Evolutionary conservation across 495 filamentous ascomycete species (phyloP), one percentile per base, ranked within the genome.

Genomic region (Cercophora sp.): DNA sequence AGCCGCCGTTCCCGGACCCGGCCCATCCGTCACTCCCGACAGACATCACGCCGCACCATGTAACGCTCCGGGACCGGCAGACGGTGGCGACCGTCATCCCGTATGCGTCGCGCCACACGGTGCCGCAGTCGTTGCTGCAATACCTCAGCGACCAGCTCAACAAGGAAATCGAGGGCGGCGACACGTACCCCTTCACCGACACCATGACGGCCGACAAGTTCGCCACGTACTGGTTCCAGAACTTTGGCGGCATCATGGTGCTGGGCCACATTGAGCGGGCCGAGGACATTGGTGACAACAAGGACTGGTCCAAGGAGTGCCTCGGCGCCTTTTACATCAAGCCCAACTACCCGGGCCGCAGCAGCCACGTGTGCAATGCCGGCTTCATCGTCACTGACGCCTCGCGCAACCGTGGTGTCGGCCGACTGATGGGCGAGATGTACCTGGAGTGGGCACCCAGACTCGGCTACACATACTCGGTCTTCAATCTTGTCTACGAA

Each of bases 401-500:
- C 15, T 82, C 90, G 43, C 85, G 94, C 57, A 94, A 94, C 67
- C 83, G 85, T 49, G 93, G 93, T 59, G 92, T 93, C 8, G 93
- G 93, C 48, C 83, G 88, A 20, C 70, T 95, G 57, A 92, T 98
- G 89, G 93, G 93, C 31, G 92, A 98, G 70, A 79, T 79, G 32
- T 97, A 96, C 68, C 72, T 98, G 19, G 91, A 97, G 48, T 98
- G 89, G 89, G 91, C 94, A 15, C 90, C 91, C 31, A 87, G 85
- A 66, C 77, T 97, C 74, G 93, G 93, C 16, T 98, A 96, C 66
- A 88, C 86, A 27, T 97, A 97, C 74, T 90, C 87, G 9, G 89
- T 98, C 29, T 98, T 98, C 79, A 97, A 98, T 67, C 80, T 98
- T 27, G 92, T 98, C 13, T 98, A 96, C 70, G 93, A 97, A 75